Evolutionary conservation across 2,329 filamentous ascomycete genomes (phyloP), one percentile per base, ranked within the genome.

Genomic region (Parafenestella ontariensis): DNA sequence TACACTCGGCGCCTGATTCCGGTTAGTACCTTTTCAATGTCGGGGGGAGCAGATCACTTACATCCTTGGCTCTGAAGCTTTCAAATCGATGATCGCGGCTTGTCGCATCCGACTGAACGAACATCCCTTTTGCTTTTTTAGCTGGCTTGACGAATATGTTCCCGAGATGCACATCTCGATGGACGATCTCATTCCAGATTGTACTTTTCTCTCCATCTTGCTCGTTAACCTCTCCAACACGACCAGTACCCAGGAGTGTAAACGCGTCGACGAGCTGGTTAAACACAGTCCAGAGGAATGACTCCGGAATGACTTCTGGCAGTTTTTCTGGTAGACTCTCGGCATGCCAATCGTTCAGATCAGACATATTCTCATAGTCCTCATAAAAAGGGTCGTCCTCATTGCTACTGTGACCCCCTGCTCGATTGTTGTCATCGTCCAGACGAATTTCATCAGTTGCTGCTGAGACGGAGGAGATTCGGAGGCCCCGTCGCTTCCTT

Each of bases 211-310:
- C 45, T 15, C 0, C 45, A 13, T 11, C 34, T 5, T 4, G 33
- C n/a, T n/a, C n/a, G n/a, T n/a, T n/a, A n/a, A n/a, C n/a, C 34
- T 23, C 45, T 15, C 0, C 45, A 13, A 7, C 34, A 3, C 3
- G 33, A 2, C 42, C 34, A 5, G 26, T 31, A 3, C 51, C 43
- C 31, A 54, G 39, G 5, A 56, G 18, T 2, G 37, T 23, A 6
- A n/a, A 37, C 1, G 49, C 52, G 11, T 42, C 46, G 15, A 41
- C 49, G 11, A 54, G 31, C 7, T 45, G 28, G 13, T 43, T 37
- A 23, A 59, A 59, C 2, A 59, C 34, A 5, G 46, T 33, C 46
- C 56, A 59, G 3, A 56, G 24, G 13, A 59, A 56, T 2, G 24
- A 23, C 39, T 50, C 52, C 4, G 46, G 48, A 10, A 53, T 51